Conservation (phyloP, 345 rosid genomes). For the Ailanthus altissimus region DNA sequence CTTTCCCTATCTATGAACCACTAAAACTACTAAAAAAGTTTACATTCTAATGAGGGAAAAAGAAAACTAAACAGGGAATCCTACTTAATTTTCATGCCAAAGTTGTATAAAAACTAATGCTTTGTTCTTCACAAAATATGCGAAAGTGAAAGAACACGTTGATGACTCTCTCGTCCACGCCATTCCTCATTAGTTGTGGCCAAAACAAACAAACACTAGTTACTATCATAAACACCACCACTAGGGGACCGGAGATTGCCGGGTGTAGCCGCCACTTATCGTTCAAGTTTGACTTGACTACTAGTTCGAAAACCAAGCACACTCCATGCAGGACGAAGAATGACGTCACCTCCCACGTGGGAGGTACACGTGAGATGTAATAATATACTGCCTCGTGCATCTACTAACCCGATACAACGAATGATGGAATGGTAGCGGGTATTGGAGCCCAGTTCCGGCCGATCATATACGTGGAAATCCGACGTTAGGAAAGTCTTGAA, state of each 20-base stretch:
- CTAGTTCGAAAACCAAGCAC: slow-evolving; percentile 45
- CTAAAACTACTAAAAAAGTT: too few species aligned
- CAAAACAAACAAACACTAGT: slow-evolving; percentile 52
- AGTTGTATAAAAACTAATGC: neutral
- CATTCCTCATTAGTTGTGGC: slow-evolving; percentile 48
- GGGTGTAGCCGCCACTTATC: slow-evolving; percentile 32
- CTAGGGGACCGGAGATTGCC: slow-evolving; percentile 36
- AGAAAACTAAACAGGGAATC: too few species aligned
- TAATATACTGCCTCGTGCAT: slow-evolving; percentile 69
- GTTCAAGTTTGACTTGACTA: slow-evolving; percentile 31
- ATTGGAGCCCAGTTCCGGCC: slow-evolving; percentile 32
- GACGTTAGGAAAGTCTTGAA: slow-evolving; percentile 72
- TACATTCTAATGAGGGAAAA: too few species aligned
- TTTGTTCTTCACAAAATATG: slow-evolving; percentile 26
- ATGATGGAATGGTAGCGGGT: slow-evolving; percentile 46
- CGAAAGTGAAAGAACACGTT: slow-evolving; percentile 32
- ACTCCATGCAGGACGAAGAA: slow-evolving; percentile 63
- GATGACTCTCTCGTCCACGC: slow-evolving; percentile 35
- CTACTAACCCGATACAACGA: slow-evolving; percentile 57
- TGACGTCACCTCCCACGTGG: slow-evolving; percentile 78
- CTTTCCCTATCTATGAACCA: too few species aligned
- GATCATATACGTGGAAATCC: neutral
- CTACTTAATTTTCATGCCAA: neutral
- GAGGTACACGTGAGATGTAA: slow-evolving; percentile 39
- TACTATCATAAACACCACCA: slow-evolving; percentile 37